A percentile compares a stretch with the other conserved stretches of the same genome.
Evolutionary conservation across 1,284 basidiomycete species (phyloP).

Genomic region (Peniophora sp.): DNA sequence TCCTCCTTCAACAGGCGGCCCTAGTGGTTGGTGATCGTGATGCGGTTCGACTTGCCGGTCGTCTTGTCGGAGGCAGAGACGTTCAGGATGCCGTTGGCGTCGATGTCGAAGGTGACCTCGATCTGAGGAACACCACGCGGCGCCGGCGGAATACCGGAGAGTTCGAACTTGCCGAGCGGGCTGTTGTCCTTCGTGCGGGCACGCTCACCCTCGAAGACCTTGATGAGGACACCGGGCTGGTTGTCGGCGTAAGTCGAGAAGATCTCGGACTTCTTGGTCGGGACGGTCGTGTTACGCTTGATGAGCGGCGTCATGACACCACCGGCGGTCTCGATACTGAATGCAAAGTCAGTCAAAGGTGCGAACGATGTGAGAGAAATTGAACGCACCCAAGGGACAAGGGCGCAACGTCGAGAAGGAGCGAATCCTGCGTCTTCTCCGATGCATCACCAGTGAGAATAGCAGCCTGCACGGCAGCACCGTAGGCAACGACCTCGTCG

Average conservation of each 20-base stretch:
- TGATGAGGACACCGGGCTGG: conserved; percentile 97
- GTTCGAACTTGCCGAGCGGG: conserved; percentile 97
- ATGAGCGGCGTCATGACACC: conserved; percentile 98
- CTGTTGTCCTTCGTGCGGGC: conserved; percentile 99
- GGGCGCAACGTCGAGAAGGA: conserved; percentile 95
- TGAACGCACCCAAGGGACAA: conserved; percentile 47
- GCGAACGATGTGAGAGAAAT: background rate
- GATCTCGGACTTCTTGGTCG: conserved; percentile 98
- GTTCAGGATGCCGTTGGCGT: conserved; percentile 97
- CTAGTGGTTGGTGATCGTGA: conserved; percentile 98
- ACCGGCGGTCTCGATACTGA: conserved; percentile 92
- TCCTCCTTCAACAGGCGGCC: conserved; percentile 97
- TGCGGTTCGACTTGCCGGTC: conserved; percentile 92
- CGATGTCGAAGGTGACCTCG: conserved; percentile 98
- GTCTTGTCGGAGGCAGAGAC: conserved; percentile 96
- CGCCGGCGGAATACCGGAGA: conserved; percentile 94
- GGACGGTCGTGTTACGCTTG: conserved; percentile 97
- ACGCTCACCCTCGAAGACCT: conserved; percentile 99
- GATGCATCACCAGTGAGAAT: conserved; percentile 97
- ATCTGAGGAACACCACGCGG: conserved; percentile 98
- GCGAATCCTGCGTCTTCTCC: conserved; percentile 95
- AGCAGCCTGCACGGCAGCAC: conserved; percentile 98
- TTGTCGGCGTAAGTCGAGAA: conserved; percentile 99
- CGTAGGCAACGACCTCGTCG: conserved; percentile 98
- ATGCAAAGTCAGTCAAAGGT: background rate